phyloP scores from a whole-genome alignment of 805 yeast species.

The Cyberlindnera saturnus region DNA sequence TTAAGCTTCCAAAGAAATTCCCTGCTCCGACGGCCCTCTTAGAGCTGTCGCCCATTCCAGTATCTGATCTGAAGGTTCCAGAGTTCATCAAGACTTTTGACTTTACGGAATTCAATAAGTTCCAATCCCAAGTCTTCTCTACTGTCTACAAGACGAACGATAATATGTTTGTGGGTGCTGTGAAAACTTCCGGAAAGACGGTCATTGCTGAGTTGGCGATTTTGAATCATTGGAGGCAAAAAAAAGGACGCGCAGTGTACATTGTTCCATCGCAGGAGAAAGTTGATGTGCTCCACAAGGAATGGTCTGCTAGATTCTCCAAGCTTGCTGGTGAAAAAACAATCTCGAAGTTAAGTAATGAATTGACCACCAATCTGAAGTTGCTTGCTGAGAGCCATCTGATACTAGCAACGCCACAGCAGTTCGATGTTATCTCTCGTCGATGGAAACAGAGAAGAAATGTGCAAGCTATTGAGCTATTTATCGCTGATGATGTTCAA shows the following conservation, averaged over 20 bases:
- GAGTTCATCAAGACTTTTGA: slow-evolving; percentile 41
- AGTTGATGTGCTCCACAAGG: slow-evolving; percentile 38
- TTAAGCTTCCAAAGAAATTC: slow-evolving; percentile 57
- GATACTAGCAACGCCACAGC: slow-evolving; percentile 71
- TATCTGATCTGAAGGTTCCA: slow-evolving; percentile 38
- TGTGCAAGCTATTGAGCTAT: slow-evolving; percentile 58
- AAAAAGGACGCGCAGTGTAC: slow-evolving; percentile 66
- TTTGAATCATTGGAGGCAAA: slow-evolving; percentile 64
- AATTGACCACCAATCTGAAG: slow-evolving; percentile 46
- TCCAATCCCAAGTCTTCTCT: slow-evolving; percentile 69
- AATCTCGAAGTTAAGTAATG: slow-evolving; percentile 49
- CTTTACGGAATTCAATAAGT: slow-evolving; percentile 55
- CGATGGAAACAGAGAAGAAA: slow-evolving; percentile 78
- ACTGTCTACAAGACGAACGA: slow-evolving; percentile 51
- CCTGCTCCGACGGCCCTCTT: slow-evolving; percentile 55
- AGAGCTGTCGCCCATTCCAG: slow-evolving; percentile 46
- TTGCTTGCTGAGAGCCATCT: slow-evolving; percentile 57
- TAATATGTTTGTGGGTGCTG: slow-evolving; percentile 59
- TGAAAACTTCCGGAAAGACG: slow-evolving; percentile 76
- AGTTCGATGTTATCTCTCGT: slow-evolving; percentile 67
- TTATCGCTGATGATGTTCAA: slow-evolving; percentile 74
- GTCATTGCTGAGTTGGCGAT: slow-evolving; percentile 67
- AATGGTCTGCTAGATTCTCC: slow-evolving; percentile 50
- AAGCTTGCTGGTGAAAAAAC: slow-evolving; percentile 50
- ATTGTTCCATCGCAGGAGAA: slow-evolving; percentile 57